These are phyloP conservation scores for Umbelopsis ramanniana DNA, from an alignment of 192 early-diverging fungal genomes.

Conservation along the genomic window DNA sequence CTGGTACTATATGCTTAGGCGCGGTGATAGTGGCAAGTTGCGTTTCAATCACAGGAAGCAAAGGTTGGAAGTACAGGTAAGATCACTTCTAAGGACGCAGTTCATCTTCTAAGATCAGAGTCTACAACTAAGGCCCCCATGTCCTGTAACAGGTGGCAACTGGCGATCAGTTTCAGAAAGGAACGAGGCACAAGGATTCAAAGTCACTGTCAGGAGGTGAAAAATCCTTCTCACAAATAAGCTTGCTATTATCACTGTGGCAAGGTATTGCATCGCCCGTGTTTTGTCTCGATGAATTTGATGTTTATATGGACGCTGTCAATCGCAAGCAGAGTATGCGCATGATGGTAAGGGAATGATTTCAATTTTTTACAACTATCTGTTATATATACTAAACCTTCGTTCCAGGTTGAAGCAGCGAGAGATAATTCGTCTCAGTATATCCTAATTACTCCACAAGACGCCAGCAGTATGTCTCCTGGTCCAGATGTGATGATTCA, in stretches of 20 bases:
- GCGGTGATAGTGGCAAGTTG: constrained; percentile 84
- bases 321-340: constrained; percentile 87
- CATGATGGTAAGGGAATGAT: constrained; percentile 65
- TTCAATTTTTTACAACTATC: neutral
- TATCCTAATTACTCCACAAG: constrained; percentile 96
- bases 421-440: constrained; percentile 79
- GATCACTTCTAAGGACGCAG: neutral
- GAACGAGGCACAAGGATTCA: constrained; percentile 76
- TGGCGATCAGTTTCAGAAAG: constrained; percentile 45
- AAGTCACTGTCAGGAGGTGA: constrained; percentile 96
- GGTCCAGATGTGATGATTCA: constrained; percentile 63
- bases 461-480: constrained; percentile 69
- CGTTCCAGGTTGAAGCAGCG: constrained; percentile 77
- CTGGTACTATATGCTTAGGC: constrained; percentile 67
- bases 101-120: no score
- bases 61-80: constrained; percentile 67
- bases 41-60: constrained; percentile 72
- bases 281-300: constrained; percentile 97
- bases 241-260: constrained; percentile 93
- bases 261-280: constrained; percentile 90
- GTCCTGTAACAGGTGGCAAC: constrained; percentile 41
- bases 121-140: no score
- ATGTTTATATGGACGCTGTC: constrained; percentile 99
- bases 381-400: no score
- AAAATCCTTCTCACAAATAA: constrained; percentile 95